Conservation (phyloP, 108 stramenopile genomes). For the Aurantiochytrium sp. region DNA sequence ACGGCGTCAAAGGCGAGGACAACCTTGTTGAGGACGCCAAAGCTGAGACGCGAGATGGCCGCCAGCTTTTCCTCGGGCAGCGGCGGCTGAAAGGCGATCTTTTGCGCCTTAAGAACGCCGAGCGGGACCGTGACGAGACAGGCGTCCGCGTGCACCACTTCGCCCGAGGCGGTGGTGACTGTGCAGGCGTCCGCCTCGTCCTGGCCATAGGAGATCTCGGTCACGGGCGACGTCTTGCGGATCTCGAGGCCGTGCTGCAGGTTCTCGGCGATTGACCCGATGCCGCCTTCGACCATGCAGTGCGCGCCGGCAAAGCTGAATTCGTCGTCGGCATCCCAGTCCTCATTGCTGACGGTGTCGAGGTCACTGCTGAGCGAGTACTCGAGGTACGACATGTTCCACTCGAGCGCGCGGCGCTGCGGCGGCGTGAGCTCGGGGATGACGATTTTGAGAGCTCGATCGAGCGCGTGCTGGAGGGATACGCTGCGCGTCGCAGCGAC, state of each 20-base stretch:
- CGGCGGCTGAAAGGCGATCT: conserved; percentile 62
- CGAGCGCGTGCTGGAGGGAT: not conserved
- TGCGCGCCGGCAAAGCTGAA: not conserved
- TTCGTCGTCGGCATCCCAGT: conserved; percentile 23
- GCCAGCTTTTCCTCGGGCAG: conserved; percentile 63
- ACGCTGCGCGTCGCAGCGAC: no score
- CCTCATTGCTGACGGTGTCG: conserved; percentile 10
- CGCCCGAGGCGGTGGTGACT: not conserved
- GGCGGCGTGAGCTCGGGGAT: not conserved
- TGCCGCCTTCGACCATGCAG: conserved; percentile 24
- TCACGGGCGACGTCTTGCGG: not conserved
- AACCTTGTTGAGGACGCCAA: conserved; percentile 50
- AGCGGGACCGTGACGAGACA: conserved; percentile 73
- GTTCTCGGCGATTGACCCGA: not conserved
- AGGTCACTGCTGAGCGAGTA: conserved; percentile 26
- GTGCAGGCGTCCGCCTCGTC: not conserved
- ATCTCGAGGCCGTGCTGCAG: not conserved
- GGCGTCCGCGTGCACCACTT: not conserved
- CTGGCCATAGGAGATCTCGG: not conserved
- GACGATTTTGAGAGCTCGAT: not conserved
- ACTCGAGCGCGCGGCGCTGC: not conserved
- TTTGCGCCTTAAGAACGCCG: conserved; percentile 70
- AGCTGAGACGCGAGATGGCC: conserved; percentile 73
- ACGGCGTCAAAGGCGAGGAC: conserved; percentile 36
- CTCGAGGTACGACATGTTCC: conserved; percentile 18